A percentile compares a stretch with the other conserved stretches of the same genome.
phyloP scores from a whole-genome alignment of 148 eudicot species.

The Euryodendron excelsum region DNA sequence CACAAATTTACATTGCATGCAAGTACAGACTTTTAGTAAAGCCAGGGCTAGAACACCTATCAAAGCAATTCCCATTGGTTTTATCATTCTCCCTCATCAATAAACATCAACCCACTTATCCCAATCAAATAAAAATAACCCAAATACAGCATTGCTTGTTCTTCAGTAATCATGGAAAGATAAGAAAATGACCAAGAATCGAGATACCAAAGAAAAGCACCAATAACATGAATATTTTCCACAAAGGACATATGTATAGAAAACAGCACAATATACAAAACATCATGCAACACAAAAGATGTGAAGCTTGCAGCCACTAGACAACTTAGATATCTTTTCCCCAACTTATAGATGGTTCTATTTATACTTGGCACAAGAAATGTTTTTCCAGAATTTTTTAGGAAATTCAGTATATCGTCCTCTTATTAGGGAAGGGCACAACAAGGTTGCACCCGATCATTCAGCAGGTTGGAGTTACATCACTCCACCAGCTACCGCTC shows the following conservation, averaged over 20 bases:
- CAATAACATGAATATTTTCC: not conserved
- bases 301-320: constrained; percentile 3
- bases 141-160: not conserved
- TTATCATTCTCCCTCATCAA: not conserved
- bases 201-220: not conserved
- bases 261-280: not conserved
- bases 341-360: not conserved
- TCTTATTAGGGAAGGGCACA: not conserved
- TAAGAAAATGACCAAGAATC: not conserved
- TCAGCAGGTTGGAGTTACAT: not conserved
- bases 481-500: not conserved
- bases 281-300: not conserved
- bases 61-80: not conserved
- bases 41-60: not conserved
- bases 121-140: not conserved
- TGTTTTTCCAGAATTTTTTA: not conserved
- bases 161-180: not conserved
- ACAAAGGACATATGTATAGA: not conserved
- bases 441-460: not conserved
- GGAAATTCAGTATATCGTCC: not conserved
- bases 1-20: not conserved
- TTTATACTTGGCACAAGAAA: not conserved
- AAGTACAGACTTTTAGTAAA: not conserved
- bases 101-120: not conserved
- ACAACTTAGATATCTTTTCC: not conserved